Percentiles rank a stretch among this genome's conserved stretches.
Conservation (phyloP, 2,329 filamentous ascomycete genomes). For the Elsinoe batatas region DNA sequence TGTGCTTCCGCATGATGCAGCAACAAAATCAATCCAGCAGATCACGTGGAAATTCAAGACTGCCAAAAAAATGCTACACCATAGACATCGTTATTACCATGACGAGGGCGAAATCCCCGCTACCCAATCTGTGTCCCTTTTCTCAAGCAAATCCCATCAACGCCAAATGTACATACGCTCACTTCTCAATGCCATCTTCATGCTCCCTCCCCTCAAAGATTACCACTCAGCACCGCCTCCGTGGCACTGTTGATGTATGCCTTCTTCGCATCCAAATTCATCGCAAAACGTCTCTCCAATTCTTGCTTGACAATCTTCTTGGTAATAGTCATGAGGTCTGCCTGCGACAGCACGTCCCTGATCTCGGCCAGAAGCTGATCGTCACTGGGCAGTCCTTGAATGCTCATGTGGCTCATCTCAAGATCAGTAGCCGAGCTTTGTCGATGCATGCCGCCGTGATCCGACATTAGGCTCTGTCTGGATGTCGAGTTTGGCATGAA, state of each 20-base stretch:
- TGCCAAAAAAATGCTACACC: background rate
- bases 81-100: background rate
- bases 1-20: background rate
- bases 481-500: conserved; percentile 39
- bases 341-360: conserved; percentile 79
- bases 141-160: background rate
- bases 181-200: background rate
- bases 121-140: conserved; percentile 1
- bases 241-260: conserved; percentile 61
- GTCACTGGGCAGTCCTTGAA: conserved; percentile 61
- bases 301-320: conserved; percentile 98
- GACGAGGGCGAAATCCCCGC: background rate
- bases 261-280: conserved; percentile 76
- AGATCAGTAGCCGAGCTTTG: conserved; percentile 42
- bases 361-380: conserved; percentile 90
- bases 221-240: conserved; percentile 33
- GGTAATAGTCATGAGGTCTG: conserved; percentile 93
- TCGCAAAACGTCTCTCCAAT: conserved; percentile 80
- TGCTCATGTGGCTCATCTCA: conserved; percentile 64
- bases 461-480: conserved; percentile 68
- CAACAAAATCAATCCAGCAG: background rate
- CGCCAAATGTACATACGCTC: background rate
- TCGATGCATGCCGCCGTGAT: conserved; percentile 26
- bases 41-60: background rate
- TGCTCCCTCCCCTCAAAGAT: conserved; percentile 24